phyloP scores from a whole-genome alignment of 2,329 filamentous ascomycete genomes.

The Neofusicoccum sp. region DNA sequence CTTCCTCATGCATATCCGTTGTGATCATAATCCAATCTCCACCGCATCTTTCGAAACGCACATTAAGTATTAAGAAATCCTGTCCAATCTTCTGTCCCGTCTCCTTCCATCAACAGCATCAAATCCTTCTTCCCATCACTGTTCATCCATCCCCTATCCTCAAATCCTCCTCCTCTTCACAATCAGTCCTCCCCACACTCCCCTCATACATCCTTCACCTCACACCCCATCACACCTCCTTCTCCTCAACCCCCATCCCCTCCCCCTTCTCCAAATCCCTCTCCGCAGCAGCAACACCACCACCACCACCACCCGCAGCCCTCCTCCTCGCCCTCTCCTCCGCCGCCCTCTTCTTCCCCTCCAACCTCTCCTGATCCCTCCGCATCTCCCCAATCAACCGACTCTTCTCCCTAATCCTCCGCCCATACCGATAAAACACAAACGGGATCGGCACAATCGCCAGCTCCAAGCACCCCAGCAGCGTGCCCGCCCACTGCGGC shows the following conservation, averaged over 20 bases:
- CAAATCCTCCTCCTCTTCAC: too few relatives aligned
- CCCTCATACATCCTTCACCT: neutral
- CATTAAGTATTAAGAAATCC: too few relatives aligned
- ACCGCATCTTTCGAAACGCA: too few relatives aligned
- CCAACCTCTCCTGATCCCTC: conserved; percentile 42
- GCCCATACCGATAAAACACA: conserved; percentile 66
- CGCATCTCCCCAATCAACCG: conserved; percentile 51
- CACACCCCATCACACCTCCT: neutral
- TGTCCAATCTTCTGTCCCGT: too few relatives aligned
- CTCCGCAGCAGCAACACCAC: neutral
- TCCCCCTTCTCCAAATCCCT: conserved; percentile 28
- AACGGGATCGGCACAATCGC: conserved; percentile 75
- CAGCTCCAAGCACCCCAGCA: conserved; percentile 72
- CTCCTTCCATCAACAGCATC: too few relatives aligned
- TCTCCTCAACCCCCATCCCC: neutral
- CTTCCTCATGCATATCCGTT: too few relatives aligned
- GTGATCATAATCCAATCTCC: too few relatives aligned
- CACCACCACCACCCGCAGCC: too few relatives aligned
- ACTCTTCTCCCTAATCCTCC: conserved; percentile 57
- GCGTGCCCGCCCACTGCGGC: conserved; percentile 75
- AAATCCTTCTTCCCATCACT: too few relatives aligned
- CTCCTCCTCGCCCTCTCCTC: conserved; percentile 44
- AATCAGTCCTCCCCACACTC: neutral
- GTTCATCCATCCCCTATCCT: too few relatives aligned
- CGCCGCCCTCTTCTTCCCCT: conserved; percentile 38